Conservation (phyloP, 495 filamentous ascomycete species). For the Xylaria palmicola region DNA sequence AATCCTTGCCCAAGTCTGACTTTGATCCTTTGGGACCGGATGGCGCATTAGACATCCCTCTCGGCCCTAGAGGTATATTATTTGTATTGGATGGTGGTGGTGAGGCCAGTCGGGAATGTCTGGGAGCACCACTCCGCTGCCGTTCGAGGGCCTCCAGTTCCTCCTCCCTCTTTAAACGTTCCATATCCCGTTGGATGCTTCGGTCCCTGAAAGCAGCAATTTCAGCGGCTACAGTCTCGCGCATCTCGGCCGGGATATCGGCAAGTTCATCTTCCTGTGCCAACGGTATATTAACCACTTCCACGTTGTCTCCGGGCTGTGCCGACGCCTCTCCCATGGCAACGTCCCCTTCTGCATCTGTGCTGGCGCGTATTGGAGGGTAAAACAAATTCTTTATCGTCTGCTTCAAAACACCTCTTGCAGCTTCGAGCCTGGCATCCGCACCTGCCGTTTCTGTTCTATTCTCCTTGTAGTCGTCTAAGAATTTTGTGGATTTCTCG, state of each 20-base stretch:
- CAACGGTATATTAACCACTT: slow-evolving; percentile 88
- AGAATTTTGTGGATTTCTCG: slow-evolving; percentile 71
- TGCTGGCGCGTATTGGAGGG: slow-evolving; percentile 55
- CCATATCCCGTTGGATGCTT: slow-evolving; percentile 82
- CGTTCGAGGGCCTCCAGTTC: slow-evolving; percentile 88
- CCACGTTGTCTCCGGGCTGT: slow-evolving; percentile 59
- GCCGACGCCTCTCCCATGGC: slow-evolving; percentile 66
- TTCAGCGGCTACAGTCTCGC: slow-evolving; percentile 92
- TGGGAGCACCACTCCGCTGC: slow-evolving; percentile 62
- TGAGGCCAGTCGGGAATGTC: slow-evolving; percentile 68
- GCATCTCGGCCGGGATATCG: slow-evolving; percentile 94
- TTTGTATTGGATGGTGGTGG: slow-evolving; percentile 71
- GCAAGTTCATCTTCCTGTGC: slow-evolving; percentile 90
- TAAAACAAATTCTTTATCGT: slow-evolving; percentile 72
- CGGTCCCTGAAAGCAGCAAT: slow-evolving; percentile 92
- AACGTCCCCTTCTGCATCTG: slow-evolving; percentile 63
- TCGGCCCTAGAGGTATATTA: slow-evolving; percentile 81
- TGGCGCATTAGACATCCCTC: slow-evolving; percentile 75
- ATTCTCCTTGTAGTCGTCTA: slow-evolving; percentile 72
- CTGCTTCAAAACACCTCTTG: slow-evolving; percentile 59
- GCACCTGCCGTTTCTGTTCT: slow-evolving; percentile 62
- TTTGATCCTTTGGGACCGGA: slow-evolving; percentile 79
- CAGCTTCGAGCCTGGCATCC: slow-evolving; percentile 67
- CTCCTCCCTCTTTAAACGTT: slow-evolving; percentile 82
- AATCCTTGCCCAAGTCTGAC: slow-evolving; percentile 45